Conservation (phyloP, 2,329 filamentous ascomycete species). For the Calonectria henricotiae region DNA sequence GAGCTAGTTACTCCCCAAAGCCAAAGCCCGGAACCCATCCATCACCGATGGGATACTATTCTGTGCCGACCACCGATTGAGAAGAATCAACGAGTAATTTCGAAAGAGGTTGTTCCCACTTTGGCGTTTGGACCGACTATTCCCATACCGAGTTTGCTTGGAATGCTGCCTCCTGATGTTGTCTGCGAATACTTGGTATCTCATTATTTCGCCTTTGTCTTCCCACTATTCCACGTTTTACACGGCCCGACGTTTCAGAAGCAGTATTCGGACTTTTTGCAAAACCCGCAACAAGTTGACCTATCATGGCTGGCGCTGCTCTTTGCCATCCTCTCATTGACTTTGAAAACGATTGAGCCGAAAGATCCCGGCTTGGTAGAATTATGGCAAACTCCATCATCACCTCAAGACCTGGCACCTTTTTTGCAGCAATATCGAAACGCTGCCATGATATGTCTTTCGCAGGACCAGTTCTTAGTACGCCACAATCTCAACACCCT, state of each 20-base stretch:
- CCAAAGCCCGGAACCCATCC: conserved; percentile 10
- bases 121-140: conserved; percentile 12
- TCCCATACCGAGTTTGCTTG: neutral
- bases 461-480: conserved; percentile 40
- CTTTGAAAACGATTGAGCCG: conserved; percentile 31
- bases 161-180: conserved; percentile 4
- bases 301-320: conserved; percentile 43
- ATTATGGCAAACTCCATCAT: conserved; percentile 21
- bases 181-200: conserved; percentile 6
- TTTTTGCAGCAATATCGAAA: conserved; percentile 29
- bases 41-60: conserved; percentile 5
- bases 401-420: neutral
- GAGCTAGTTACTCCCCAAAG: neutral
- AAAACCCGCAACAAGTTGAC: conserved; percentile 18
- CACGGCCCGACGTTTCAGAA: conserved; percentile 44
- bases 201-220: conserved; percentile 25
- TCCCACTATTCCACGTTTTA: conserved; percentile 41
- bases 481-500: conserved; percentile 41
- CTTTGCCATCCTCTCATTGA: conserved; percentile 41
- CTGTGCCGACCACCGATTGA: neutral
- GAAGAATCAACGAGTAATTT: conserved; percentile 1
- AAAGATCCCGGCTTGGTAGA: conserved; percentile 36
- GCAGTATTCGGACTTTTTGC: conserved; percentile 37
- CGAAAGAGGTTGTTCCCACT: neutral
- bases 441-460: conserved; percentile 37